Evolutionary conservation across 306 rosid genomes (phyloP).

Genomic region (Cucumis hystrix): DNA sequence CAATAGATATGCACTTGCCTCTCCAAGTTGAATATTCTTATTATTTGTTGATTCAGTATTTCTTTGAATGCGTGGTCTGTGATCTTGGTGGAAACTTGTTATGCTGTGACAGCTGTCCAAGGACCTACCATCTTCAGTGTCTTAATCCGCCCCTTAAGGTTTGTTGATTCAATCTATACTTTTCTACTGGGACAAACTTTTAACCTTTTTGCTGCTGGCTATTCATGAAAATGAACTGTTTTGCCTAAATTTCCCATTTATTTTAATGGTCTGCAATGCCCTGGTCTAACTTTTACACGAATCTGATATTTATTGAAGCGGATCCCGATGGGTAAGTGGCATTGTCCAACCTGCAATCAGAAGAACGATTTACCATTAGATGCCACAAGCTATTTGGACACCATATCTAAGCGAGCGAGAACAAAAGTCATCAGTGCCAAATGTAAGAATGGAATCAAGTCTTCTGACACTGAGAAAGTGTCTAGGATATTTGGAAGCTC

Average conservation of each 20-base stretch:
- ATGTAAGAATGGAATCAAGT: conserved; percentile 44
- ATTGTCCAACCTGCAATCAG: conserved; percentile 76
- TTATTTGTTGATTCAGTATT: conserved; percentile 47
- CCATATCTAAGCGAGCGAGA: conserved; percentile 86
- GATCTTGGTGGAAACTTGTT: conserved; percentile 95
- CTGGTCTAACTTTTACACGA: background rate
- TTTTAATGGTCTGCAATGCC: background rate
- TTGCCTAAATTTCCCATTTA: background rate
- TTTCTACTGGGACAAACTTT: background rate
- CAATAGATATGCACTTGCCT: background rate
- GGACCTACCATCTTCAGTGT: conserved; percentile 90
- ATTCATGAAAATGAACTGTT: background rate
- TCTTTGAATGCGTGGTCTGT: conserved; percentile 84
- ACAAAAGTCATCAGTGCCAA: conserved; percentile 47
- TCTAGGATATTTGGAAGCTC: conserved; percentile 70
- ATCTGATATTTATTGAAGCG: conserved; percentile 41
- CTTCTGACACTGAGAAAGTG: conserved; percentile 47
- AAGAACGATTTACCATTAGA: conserved; percentile 41
- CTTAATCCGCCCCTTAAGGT: conserved; percentile 99
- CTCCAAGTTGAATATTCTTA: background rate
- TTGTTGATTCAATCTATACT: conserved; percentile 14
- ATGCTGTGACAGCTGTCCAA: conserved; percentile 97
- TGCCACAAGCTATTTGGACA: conserved; percentile 44
- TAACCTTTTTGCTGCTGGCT: background rate
- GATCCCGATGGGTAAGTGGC: conserved; percentile 93